Percentiles rank a stretch among this genome's conserved stretches.
Conservation (phyloP, 192 early-diverging fungal genomes). For the Mortierella claussenii region DNA sequence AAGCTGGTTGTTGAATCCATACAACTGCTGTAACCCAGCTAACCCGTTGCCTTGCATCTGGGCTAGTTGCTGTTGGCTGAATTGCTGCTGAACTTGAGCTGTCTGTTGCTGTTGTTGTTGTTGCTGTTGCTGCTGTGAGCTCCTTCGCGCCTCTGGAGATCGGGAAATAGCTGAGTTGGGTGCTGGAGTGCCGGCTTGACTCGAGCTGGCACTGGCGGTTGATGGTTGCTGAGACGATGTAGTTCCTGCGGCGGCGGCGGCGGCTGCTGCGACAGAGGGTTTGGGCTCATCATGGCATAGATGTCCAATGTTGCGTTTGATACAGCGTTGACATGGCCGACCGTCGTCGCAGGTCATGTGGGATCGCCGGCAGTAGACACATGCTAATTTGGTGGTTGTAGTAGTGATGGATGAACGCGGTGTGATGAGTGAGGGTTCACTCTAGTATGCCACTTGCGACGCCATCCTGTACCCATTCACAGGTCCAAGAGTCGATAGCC, state of each 20-base stretch:
- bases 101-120: constrained; percentile 25
- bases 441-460: no score
- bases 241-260: constrained; percentile 38
- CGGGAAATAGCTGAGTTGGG: constrained; percentile 18
- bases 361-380: constrained; percentile 93
- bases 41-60: constrained; percentile 32
- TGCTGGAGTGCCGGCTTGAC: constrained; percentile 10
- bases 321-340: constrained; percentile 94
- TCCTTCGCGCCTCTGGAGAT: constrained; percentile 22
- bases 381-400: no score
- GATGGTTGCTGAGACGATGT: no score
- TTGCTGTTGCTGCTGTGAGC: constrained; percentile 21
- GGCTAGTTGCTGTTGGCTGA: constrained; percentile 15
- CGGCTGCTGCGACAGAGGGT: constrained; percentile 26
- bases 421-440: no score
- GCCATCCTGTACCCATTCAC: no score
- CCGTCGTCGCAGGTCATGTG: constrained; percentile 97
- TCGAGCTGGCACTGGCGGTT: constrained; percentile 21
- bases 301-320: constrained; percentile 94
- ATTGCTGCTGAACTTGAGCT: constrained; percentile 23
- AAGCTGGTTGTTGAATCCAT: constrained; percentile 43
- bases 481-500: no score
- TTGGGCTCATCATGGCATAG: constrained; percentile 91
- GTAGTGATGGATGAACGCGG: no score
- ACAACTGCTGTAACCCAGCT: constrained; percentile 44